phyloP scores from a whole-genome alignment of 129 eudicot genomes.

The sunflower (Helianthus annuus) region HanXRQr2.0-SUNRISE NC_035435.2:136973332-136973831 shows the following conservation, averaged over 20 bases:
- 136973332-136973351: slow-evolving; percentile 94
- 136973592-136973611: slow-evolving; percentile 33
- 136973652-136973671: slow-evolving; percentile 22
- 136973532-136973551: slow-evolving; percentile 51
- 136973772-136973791: slow-evolving; percentile 24
- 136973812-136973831: neutral
- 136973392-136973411: too few species aligned
- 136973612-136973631: too few species aligned
- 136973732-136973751: neutral
- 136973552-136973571: slow-evolving; percentile 42
- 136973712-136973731: slow-evolving; percentile 26
- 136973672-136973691: slow-evolving; percentile 24
- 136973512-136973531: slow-evolving; percentile 56
- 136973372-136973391: too few species aligned
- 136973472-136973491: slow-evolving; percentile 30
- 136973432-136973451: too few species aligned
- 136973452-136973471: slow-evolving; percentile 41
- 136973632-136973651: slow-evolving; percentile 24
- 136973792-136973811: slow-evolving; percentile 24
- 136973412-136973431: too few species aligned
- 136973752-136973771: slow-evolving; percentile 23
- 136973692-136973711: slow-evolving; percentile 21
- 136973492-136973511: slow-evolving; percentile 47
- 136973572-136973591: slow-evolving; percentile 55
- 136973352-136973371: slow-evolving; percentile 13